Evolutionary conservation across 2,329 filamentous ascomycete species (phyloP).

Genomic region (Pestalotiopsis sp.): DNA sequence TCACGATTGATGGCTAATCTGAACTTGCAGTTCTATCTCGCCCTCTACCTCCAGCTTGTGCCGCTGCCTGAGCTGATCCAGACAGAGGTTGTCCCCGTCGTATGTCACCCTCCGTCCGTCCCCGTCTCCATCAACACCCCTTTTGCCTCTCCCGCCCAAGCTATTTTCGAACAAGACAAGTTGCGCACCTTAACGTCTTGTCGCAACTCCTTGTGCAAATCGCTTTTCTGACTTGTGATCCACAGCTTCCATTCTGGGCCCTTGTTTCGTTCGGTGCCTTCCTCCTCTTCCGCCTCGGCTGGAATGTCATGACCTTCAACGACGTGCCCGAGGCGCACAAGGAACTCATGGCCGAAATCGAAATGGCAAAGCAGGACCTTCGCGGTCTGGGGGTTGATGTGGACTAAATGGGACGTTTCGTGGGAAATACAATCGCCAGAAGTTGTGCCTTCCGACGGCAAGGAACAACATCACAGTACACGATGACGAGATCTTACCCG

Average conservation of each 20-base stretch:
- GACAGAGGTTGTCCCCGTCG: constrained; percentile 84
- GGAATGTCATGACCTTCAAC: constrained; percentile 94
- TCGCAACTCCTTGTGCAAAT: neutral
- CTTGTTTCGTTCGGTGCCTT: constrained; percentile 90
- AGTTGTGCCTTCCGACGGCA: neutral
- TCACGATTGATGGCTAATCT: neutral
- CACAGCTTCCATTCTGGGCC: constrained; percentile 90
- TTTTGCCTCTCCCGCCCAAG: neutral
- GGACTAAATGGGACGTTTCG: constrained; percentile 53
- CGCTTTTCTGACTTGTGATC: neutral
- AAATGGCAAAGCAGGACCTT: constrained; percentile 74
- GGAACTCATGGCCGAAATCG: constrained; percentile 86
- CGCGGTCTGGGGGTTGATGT: constrained; percentile 76
- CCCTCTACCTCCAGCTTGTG: constrained; percentile 81
- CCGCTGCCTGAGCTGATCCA: constrained; percentile 79
- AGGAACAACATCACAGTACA: neutral
- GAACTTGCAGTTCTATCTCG: constrained; percentile 76
- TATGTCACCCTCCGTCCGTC: constrained; percentile 51
- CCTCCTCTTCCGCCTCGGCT: constrained; percentile 88
- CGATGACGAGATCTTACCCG: neutral
- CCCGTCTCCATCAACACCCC: neutral
- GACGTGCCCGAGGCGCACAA: constrained; percentile 89
- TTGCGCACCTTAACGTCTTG: too few species aligned
- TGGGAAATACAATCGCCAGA: neutral
- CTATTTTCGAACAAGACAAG: too few species aligned